Conservation (phyloP, 352 stramenopile genomes). For the Phytophthora pini region DNA sequence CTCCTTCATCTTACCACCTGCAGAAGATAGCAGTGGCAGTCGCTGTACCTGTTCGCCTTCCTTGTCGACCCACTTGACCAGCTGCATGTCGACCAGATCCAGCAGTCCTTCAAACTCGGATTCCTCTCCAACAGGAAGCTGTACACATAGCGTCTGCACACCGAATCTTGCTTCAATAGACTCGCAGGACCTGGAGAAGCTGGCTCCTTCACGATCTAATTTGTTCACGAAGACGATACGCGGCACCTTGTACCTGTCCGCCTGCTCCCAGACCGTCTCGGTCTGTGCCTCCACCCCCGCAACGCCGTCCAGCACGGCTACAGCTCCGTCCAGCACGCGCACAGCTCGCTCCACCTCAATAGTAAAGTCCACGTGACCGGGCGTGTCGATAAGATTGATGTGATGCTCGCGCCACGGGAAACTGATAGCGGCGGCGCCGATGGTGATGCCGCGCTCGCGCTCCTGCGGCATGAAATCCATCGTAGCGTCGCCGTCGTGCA, state of each 20-base stretch:
- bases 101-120: constrained; percentile 69
- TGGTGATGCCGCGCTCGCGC: constrained; percentile 98
- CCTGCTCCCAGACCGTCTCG: constrained; percentile 88
- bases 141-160: constrained; percentile 66
- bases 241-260: constrained; percentile 79
- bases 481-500: constrained; percentile 79
- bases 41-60: constrained; percentile 62
- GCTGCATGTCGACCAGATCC: constrained; percentile 73
- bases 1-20: constrained; percentile 55
- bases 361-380: constrained; percentile 98
- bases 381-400: constrained; percentile 99
- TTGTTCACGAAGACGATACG: constrained; percentile 98
- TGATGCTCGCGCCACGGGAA: constrained; percentile 94
- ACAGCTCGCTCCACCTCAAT: constrained; percentile 98
- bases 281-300: constrained; percentile 95
- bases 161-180: constrained; percentile 68
- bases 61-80: constrained; percentile 70
- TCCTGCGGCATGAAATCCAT: constrained; percentile 93
- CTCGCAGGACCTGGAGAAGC: constrained; percentile 92
- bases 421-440: constrained; percentile 96
- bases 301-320: constrained; percentile 97
- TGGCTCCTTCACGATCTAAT: constrained; percentile 95
- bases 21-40: constrained; percentile 53
- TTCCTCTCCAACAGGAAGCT: constrained; percentile 73
- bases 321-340: constrained; percentile 97